Base-by-base conservation (phyloP, 352 stramenopile species). In the Globisporangium nunn region DNA sequence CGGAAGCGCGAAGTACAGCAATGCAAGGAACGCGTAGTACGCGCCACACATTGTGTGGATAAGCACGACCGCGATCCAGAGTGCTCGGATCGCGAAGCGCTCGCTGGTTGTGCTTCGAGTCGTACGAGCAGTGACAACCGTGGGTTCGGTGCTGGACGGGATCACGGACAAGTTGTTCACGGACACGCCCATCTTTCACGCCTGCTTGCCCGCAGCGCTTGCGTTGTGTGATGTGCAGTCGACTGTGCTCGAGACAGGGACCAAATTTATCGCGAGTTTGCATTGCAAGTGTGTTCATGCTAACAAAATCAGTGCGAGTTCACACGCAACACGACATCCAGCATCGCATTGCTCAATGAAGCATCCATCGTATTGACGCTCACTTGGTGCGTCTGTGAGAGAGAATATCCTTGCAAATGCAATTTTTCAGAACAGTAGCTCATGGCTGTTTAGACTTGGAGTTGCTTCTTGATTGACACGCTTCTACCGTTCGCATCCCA, bases 401-500 rank as follows among this genome's bases (percentile, higher is more conserved):
- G 23, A 23, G 23, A 23, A 23, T 1, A 23, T 23, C 1, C 1
- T 23, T 23, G 23, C 23, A 23, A 23, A 23, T 23, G 23, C 23
- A 23, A 23, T 23, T 23, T 0, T 23, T 23, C 23, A 23, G 23
- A 23, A 23, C 23, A 23, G 23, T 23, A 23, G 23, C 23, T 23
- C 23, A 23, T 23, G 23, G 23, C 1, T 23, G 23, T 23, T 37
- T 37, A 37, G 10, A 46, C 12, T 18, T 46, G n/a, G 45, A 62
- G 50, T 29, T 62, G 39, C 23, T 58, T 39, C 23, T 58, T 63
- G n/a, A 78, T 52, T 4, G 66, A 59, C 54, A 83, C 67, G 39
- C 64, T 72, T 29, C 72, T 71, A 35, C 77, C 77, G 56, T 84
- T 85, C 57, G 58, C 64, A 65, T 88, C 78, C 72, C 73, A 88